Evolutionary conservation across 257 asterid species (phyloP), one percentile per base, ranked within the genome.

Genomic region (Anisodus acutangulus): DNA sequence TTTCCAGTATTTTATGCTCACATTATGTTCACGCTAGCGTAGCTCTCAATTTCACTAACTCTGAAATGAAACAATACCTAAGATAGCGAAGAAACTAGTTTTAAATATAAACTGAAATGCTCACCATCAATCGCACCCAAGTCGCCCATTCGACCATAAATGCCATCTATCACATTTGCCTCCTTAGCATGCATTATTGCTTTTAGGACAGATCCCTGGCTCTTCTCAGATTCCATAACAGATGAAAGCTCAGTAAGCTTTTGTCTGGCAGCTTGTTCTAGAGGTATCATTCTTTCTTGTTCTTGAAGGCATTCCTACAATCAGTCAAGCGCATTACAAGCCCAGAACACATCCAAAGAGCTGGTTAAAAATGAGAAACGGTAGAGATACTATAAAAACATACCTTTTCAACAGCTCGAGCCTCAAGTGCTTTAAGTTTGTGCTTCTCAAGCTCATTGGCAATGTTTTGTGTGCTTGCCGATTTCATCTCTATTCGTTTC

Each of bases 111-210:
- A n/a, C 31, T 54, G 59, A 83, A 76, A 83, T 67, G 78, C 87
- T 88, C 84, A 93, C 99, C 95, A 86, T 96, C 95, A 87, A 96
- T 94, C 69, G 98, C 98, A 84, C 98, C 99, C 85, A 96, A 90
- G 84, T 96, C 98, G 54, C 98, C 98, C 95, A 96, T 89, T 74
- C 97, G 90, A 80, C 98, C 99, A 90, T 90, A 92, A 83, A 94
- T 96, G 82, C 98, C 97, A 15, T 91, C 92, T 80, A 94, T 92
- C 37, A 39, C 57, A 55, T 94, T 96, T 78, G 95, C 66, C 43
- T 90, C 92, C 88, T 89, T 96, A 63, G 99, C 97, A 64, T 88
- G 97, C 89, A 94, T 89, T 86, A 96, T 87, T 84, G 97, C 98
- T 92, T 91, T 90, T 94, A 78, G 71, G 69, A 94, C 94, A 85